Evolutionary conservation across 2,329 filamentous ascomycete species (phyloP), one percentile per base, ranked within the genome.

Genomic region (Microthyrium microscopicum): DNA sequence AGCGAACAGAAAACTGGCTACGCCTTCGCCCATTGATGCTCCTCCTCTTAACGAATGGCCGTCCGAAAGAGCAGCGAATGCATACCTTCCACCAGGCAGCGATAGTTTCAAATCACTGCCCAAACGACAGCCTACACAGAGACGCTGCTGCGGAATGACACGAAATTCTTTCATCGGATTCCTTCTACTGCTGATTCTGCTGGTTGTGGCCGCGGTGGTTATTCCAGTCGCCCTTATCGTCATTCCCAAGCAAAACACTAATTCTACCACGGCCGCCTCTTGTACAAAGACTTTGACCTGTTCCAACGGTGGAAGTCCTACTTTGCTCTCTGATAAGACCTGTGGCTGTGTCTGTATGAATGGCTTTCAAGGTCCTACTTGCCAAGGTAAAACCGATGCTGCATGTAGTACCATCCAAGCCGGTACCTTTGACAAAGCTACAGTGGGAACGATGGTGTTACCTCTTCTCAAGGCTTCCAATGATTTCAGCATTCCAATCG

Each of bases 311-410:
- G 87, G 87, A 19, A 73, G 75, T 13, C 84, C 75, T 35, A 68
- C 87, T 12, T 55, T 83, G 15, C 70, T 67, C 12, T 62, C 70
- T 36, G 68, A 70, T 27, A 50, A 50, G 3, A 60, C 67, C 15
- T 95, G 87, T 56, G 77, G 76, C 9, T 98, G 87, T 51, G 72
- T 94, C 27, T 98, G 87, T 54, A 73, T 77, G 16, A 84, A 89
- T 45, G 83, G 85, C 2, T 95, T 87, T 51, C 85, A 79, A 0
- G 76, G 76, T 16, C 56, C 56, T 2, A 64, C 58, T 12, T 81
- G 76, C 47, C 61, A 55, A 2, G 56, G 54, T 4, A 42, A 55
- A 11, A 54, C 60, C 11, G 64, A 66, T 36, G 57, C 64, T 17
- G 63, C 61, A 29, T 80, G 75, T 45, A 64, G 66, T 5, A 72